Evolutionary conservation across 805 yeast genomes (phyloP).

Genomic region (Starmerella stigmatis): DNA sequence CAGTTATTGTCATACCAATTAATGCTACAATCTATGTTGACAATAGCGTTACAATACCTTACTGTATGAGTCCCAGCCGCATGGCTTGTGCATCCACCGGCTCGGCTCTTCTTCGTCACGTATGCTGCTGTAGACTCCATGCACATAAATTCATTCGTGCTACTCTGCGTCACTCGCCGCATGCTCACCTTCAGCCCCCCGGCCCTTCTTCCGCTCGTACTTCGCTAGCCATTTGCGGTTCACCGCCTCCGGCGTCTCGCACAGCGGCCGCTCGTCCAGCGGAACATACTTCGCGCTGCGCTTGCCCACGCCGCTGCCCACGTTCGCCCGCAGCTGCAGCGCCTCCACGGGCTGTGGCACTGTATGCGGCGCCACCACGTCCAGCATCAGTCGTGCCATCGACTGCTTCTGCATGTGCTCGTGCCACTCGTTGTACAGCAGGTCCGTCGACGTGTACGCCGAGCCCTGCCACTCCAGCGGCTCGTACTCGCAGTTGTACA

Average conservation of each 20-base stretch:
- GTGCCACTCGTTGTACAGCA: constrained; percentile 38
- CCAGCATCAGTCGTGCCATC: constrained; percentile 42
- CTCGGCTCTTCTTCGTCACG: neutral
- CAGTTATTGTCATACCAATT: too few species aligned
- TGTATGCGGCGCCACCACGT: constrained; percentile 25
- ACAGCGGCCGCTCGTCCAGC: constrained; percentile 43
- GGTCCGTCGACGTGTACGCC: constrained; percentile 20
- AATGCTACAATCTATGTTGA: too few species aligned
- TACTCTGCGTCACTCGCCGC: neutral
- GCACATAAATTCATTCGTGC: too few species aligned
- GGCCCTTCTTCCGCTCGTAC: constrained; percentile 6
- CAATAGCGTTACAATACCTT: too few species aligned
- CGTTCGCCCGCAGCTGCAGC: constrained; percentile 30
- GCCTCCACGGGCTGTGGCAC: neutral
- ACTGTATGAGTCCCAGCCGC: too few species aligned
- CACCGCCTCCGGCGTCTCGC: constrained; percentile 57
- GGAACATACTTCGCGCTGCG: constrained; percentile 45
- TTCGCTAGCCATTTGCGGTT: constrained; percentile 50
- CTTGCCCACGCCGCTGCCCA: constrained; percentile 73
- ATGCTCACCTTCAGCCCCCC: neutral
- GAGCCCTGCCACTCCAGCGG: constrained; percentile 52
- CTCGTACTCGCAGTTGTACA: constrained; percentile 74
- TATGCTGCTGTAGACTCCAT: neutral
- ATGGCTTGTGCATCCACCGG: too few species aligned
- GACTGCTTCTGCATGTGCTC: constrained; percentile 49